Base-by-base conservation (phyloP, 2,329 filamentous ascomycete genomes). In the Clarireedia paspali region DNA sequence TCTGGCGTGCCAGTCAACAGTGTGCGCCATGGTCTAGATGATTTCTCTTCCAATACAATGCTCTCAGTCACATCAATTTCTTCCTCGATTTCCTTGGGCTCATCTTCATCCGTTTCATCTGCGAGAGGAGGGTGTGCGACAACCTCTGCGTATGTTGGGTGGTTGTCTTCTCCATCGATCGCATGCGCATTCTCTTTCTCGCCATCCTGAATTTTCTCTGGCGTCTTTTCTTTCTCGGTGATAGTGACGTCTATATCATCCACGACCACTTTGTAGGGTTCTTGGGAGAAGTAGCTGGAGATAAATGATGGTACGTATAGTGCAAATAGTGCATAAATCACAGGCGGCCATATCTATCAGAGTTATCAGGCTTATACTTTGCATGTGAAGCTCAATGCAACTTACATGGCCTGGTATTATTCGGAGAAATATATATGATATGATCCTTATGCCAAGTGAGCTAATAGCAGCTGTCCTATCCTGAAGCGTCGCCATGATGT, bases 1-100 rank as follows among this genome's bases (percentile, higher is more conserved):
- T 84, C 90, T 1, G 94, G 92, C 0, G 86, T 73, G 3, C 94
- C 94, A 3, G 82, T 82, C 24, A 95, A 72, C 6, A 97, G 74
- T 3, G 89, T 88, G 61, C 78, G 79, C 62, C 87, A 73, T 1
- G 81, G 73, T 23, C 76, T 76, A 2, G 80, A 70, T 12, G 79
- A 74, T 63, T 80, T 80, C 65, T 85, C 75, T 50, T 80, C 74
- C 15, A 87, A 64, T 10, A 82, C 67, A 4, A 88, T 71, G 0
- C 79, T 84, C 67, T 91, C 85, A 56, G 83, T 69, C 24, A 89
- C 73, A 27, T 82, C 78, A 38, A 89, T 73, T 57, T 83, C 75
- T 55, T 79, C 74, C 17, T 73, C 68, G 5, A 75, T 65, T 27
- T 77, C 56, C 69, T 53, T 71, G 59, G 49, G 59, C 61, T 61